Base-by-base conservation (phyloP, 148 eudicot species). In the Rhododendron vialii region DNA sequence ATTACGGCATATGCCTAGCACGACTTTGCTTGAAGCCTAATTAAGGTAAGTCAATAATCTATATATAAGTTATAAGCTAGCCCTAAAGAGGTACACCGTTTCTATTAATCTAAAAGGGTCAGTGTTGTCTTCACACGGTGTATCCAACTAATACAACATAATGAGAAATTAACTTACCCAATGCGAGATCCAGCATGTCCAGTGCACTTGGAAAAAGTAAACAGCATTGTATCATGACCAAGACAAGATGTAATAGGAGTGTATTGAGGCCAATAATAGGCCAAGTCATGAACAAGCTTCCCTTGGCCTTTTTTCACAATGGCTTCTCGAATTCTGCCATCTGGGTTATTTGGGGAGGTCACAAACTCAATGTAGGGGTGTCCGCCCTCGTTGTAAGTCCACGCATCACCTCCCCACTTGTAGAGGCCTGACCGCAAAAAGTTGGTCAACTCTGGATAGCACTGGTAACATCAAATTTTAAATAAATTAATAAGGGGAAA, bases 171-270 rank as follows among this genome's bases (percentile, higher is more conserved):
- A 51, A 51, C 63, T 57, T 85, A 96, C 99, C 99, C 99, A 45
- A 96, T 88, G 81, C 99, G 90, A 5, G 95, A 92, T 26, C 99
- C 98, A 15, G 99, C 99, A 81, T 96, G 98, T 28, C 99, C 99
- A 2, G 95, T 92, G 90, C 91, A 91, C 89, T 96, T 96, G 65
- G 99, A 96, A 63, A 90, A 63, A 2, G 98, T 95, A 81, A 96
- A 96, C 0, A 96, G 88, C 99, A 96, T 95, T 50, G 93, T 74
- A 73, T 94, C 98, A 69, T 82, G 84, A 74, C 89, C 89, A 45
- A 90, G 89, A 3, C 89, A 78, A 3, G 82, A 33, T 35, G 96
- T 90, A 13, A 96, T 95, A 53, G 99, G 89, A 22, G 98, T 92
- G 83, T 92, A 94, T 33, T 96, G 98, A 2, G 98, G 98, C 98